A percentile compares a stretch with the other conserved stretches of the same genome.
Conservation (phyloP, 768 basidiomycete genomes). For the Chiua virens region DNA sequence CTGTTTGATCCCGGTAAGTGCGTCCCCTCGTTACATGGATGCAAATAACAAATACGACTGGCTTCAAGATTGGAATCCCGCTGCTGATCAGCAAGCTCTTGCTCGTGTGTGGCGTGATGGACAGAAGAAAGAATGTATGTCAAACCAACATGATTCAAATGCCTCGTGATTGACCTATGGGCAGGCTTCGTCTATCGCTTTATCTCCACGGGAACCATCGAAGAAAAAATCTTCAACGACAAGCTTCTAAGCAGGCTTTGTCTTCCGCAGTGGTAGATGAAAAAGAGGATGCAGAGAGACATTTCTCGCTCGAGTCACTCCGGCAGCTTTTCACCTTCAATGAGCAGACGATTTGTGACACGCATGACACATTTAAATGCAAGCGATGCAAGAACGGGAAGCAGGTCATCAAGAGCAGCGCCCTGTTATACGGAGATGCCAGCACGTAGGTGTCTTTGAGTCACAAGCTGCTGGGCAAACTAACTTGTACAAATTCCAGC, state of each 20-base stretch:
- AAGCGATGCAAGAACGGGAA: slow-evolving; percentile 86
- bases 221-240: slow-evolving; percentile 99
- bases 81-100: slow-evolving; percentile 96
- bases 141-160: background rate
- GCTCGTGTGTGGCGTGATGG: slow-evolving; percentile 99
- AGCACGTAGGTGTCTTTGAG: slow-evolving; percentile 74
- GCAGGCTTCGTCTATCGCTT: slow-evolving; percentile 97
- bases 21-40: background rate
- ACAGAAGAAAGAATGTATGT: slow-evolving; percentile 97
- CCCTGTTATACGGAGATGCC: slow-evolving; percentile 92
- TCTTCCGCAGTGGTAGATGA: slow-evolving; percentile 99
- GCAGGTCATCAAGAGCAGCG: slow-evolving; percentile 80
- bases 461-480: background rate
- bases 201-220: slow-evolving; percentile 94
- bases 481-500: slow-evolving; percentile 39
- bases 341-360: slow-evolving; percentile 83
- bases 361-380: slow-evolving; percentile 98
- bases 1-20: slow-evolving; percentile 86
- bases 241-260: slow-evolving; percentile 93
- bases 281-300: slow-evolving; percentile 92
- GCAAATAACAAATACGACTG: background rate
- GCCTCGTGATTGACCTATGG: background rate
- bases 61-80: slow-evolving; percentile 92
- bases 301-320: slow-evolving; percentile 88
- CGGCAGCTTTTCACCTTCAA: slow-evolving; percentile 92